Base-by-base conservation (phyloP, 2,329 filamentous ascomycete genomes). In the Pyricularia grisea region DNA sequence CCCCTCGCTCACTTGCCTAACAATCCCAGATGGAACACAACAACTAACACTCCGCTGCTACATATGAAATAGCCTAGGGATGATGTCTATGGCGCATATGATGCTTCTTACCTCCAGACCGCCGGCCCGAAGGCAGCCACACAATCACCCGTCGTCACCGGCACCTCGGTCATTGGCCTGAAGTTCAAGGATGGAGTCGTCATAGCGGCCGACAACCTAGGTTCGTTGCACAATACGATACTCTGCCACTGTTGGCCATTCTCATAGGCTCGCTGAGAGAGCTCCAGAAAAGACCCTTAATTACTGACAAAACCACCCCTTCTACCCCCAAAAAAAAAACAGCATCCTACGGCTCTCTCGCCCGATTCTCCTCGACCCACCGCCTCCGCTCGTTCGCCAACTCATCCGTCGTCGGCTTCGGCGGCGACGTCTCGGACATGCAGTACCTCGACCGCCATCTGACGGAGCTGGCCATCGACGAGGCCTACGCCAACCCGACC, bases 371-470 rank as follows among this genome's bases (percentile, higher is more conserved):
- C 76, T 92, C 97, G 79, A 93, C 98, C 78, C 96, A 97, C 83
- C 94, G 95, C 77, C 90, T 99, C 74, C 93, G 93, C 75, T 87
- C 89, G 75, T 98, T 98, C 81, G 92, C 93, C 81, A 85, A 89
- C 73, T 88, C 90, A 73, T 90, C 93, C 33, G 87, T 98, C 71
- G 86, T 99, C 77, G 95, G 95, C 76, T 97, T 98, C 82, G 93
- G 93, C 79, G 95, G 95, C 79, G 95, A 99, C 83, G 90, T 99
- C 75, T 97, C 92, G 73, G 95, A 99, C 84, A 98, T 99, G 95
- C 95, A 99, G 84, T 96, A 96, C 84, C 89, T 99, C 74, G 92
- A 97, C 87, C 90, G 95, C 74, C 88, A 97, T 76, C 90, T 99
- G 74, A 90, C 87, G 77, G 91, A 92, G 72, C 90, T 98, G 75